phyloP scores from a whole-genome alignment of 2,329 filamentous ascomycete genomes.

The Aureobasidium sp. region DNA sequence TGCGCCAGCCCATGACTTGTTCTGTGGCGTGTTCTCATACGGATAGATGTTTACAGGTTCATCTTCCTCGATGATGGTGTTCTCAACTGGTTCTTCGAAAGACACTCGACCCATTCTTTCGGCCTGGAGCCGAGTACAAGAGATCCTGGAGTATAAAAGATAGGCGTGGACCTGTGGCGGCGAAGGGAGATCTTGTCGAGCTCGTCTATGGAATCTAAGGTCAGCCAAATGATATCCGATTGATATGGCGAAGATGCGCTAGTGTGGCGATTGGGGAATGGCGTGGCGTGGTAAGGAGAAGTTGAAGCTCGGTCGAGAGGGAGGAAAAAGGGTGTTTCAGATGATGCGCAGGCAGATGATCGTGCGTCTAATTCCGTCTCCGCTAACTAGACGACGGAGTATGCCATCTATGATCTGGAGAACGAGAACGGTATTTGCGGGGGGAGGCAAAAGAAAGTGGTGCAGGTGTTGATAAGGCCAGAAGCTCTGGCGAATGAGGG shows the following conservation, averaged over 20 bases:
- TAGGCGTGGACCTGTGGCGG: not conserved
- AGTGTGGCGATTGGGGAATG: not conserved
- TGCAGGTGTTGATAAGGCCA: constrained; percentile 14
- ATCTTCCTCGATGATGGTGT: constrained; percentile 42
- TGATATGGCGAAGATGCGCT: not conserved
- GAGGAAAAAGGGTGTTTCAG: not conserved
- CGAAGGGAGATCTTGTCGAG: not conserved
- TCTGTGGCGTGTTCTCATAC: constrained; percentile 70
- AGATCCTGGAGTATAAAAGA: not conserved
- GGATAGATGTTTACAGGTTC: constrained; percentile 62
- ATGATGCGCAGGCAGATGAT: constrained; percentile 8
- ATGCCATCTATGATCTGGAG: constrained; percentile 2
- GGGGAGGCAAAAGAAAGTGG: constrained; percentile 15
- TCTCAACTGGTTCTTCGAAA: constrained; percentile 45
- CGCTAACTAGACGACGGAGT: not conserved
- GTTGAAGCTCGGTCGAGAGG: not conserved
- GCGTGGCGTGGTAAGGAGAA: not conserved
- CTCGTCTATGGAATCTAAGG: not conserved
- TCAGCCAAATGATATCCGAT: not conserved
- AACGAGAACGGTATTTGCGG: constrained; percentile 1
- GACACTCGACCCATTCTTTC: constrained; percentile 49
- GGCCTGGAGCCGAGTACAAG: constrained; percentile 40
- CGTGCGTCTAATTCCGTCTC: constrained; percentile 1
- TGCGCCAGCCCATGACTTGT: constrained; percentile 90
- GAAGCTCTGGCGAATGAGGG: constrained; percentile 13